Percentiles rank a stretch among this genome's conserved stretches.
phyloP scores from a whole-genome alignment of 2,329 filamentous ascomycete species.

The Aspergillus sp. region DNA sequence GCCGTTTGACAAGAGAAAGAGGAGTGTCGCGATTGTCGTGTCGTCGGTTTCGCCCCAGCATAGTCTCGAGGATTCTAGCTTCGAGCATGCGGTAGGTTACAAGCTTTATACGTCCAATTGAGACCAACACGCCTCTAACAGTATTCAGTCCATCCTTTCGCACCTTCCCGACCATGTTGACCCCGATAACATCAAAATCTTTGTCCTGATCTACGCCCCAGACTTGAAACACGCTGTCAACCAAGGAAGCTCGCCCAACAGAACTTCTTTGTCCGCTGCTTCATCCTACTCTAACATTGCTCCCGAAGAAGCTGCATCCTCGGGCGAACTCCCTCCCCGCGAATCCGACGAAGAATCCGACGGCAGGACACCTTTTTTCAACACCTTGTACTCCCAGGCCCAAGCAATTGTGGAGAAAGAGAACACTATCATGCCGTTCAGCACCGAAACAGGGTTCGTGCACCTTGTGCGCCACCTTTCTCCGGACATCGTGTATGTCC shows the following conservation, averaged over 20 bases:
- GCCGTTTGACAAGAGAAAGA: constrained; percentile 42
- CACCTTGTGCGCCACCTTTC: constrained; percentile 80
- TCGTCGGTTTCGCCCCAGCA: constrained; percentile 61
- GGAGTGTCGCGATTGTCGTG: constrained; percentile 79
- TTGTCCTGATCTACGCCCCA: constrained; percentile 84
- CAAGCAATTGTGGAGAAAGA: constrained; percentile 72
- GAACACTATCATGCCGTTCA: constrained; percentile 81
- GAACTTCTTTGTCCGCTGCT: constrained; percentile 53
- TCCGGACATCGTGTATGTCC: constrained; percentile 79
- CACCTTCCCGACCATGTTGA: constrained; percentile 75
- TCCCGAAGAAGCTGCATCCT: constrained; percentile 52
- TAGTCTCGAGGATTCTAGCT: constrained; percentile 48
- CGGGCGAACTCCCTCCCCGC: constrained; percentile 30
- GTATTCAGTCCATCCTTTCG: constrained; percentile 67
- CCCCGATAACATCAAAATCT: constrained; percentile 64
- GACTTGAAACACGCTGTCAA: constrained; percentile 56
- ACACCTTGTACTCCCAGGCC: constrained; percentile 72
- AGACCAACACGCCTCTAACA: neutral
- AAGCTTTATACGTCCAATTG: neutral
- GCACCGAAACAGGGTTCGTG: constrained; percentile 69
- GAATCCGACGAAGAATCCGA: constrained; percentile 40
- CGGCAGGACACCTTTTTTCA: constrained; percentile 58
- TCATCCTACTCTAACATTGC: constrained; percentile 87
- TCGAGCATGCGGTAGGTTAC: constrained; percentile 71
- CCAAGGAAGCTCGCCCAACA: constrained; percentile 40